Conservation (phyloP, 2,329 filamentous ascomycete genomes). For the Aureobasidium leucospermi region DNA sequence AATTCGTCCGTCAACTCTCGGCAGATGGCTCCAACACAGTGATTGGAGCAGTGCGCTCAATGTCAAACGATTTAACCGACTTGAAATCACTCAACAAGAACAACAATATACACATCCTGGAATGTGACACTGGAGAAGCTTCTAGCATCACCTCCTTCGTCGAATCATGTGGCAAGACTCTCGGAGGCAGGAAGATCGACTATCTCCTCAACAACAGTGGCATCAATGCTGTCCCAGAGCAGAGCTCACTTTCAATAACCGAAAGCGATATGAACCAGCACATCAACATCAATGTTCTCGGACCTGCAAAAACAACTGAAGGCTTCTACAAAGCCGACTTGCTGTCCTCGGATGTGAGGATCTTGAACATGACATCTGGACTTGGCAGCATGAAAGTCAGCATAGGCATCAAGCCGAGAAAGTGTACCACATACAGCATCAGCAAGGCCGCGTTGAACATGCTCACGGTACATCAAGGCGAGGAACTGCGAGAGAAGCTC, state of each 20-base stretch:
- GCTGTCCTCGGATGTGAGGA: conserved; percentile 25
- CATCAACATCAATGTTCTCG: conserved; percentile 41
- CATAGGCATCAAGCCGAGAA: conserved; percentile 23
- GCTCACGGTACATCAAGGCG: conserved; percentile 36
- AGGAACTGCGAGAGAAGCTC: conserved; percentile 30
- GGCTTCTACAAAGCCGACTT: conserved; percentile 25
- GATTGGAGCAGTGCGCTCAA: conserved; percentile 34
- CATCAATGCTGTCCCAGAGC: conserved; percentile 31
- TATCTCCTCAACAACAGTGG: conserved; percentile 37
- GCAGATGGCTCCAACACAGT: conserved; percentile 28
- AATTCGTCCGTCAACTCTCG: conserved; percentile 24
- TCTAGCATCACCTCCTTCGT: conserved; percentile 30
- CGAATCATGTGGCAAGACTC: conserved; percentile 26
- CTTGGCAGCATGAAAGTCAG: conserved; percentile 28
- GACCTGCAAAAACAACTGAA: conserved; percentile 40
- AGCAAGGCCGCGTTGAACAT: conserved; percentile 40
- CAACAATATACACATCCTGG: conserved; percentile 32
- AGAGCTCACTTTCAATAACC: conserved; percentile 35
- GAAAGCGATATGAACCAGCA: conserved; percentile 32
- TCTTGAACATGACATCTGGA: conserved; percentile 31
- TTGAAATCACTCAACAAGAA: conserved; percentile 23
- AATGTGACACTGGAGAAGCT: conserved; percentile 34
- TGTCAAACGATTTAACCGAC: conserved; percentile 23
- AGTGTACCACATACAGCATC: conserved; percentile 35
- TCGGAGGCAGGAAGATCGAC: conserved; percentile 32